phyloP scores from a whole-genome alignment of 306 rosid species.

The peach (Prunus persica) region Prunus_persica_NCBIv2 NC_034016.1:3990001-3990500 shows the following conservation, averaged over 20 bases:
- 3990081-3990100: too few species aligned
- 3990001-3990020: neutral
- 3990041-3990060: neutral
- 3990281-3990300: neutral
- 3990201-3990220: too few species aligned
- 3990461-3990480: constrained; percentile 33
- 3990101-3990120: too few species aligned
- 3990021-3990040: neutral
- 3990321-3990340: constrained; percentile 9
- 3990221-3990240: too few species aligned
- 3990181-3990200: too few species aligned
- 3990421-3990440: constrained; percentile 50
- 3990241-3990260: neutral
- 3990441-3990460: constrained; percentile 48
- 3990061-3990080: neutral
- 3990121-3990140: too few species aligned
- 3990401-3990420: constrained; percentile 47
- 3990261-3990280: neutral
- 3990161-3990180: too few species aligned
- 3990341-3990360: constrained; percentile 17
- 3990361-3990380: neutral
- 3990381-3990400: constrained; percentile 3
- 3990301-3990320: neutral
- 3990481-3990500: constrained; percentile 72
- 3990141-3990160: too few species aligned